Percentiles rank a stretch among this genome's conserved stretches.
These are phyloP conservation scores for Pugionium cornutum DNA, from an alignment of 345 rosid species.

Conservation along the genomic window DNA sequence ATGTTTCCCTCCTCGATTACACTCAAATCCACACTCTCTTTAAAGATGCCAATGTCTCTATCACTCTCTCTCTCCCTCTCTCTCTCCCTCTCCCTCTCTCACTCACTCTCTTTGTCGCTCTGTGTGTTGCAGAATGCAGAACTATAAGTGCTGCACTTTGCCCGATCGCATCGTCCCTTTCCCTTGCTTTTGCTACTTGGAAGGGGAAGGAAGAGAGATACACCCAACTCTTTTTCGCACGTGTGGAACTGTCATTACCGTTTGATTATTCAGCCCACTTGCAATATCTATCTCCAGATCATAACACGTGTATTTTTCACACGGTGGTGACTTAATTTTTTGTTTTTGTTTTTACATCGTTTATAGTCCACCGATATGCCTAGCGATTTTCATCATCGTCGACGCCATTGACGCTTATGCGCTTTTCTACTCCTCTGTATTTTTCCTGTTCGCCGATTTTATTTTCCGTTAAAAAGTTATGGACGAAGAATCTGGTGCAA, in stretches of 20 bases:
- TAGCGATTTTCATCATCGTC: constrained; percentile 30
- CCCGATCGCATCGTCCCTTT: constrained; percentile 43
- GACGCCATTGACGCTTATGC: constrained; percentile 39
- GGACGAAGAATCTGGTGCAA: constrained; percentile 16
- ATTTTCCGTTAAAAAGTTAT: background rate
- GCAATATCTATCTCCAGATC: constrained; percentile 24
- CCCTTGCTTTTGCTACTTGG: constrained; percentile 23
- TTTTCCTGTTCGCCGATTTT: background rate
- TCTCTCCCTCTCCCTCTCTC: background rate
- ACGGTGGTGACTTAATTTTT: constrained; percentile 28
- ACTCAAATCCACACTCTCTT: constrained; percentile 30
- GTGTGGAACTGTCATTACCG: constrained; percentile 33
- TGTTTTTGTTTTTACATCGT: background rate
- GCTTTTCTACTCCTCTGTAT: constrained; percentile 5
- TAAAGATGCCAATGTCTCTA: background rate
- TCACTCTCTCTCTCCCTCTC: background rate
- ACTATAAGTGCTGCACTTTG: constrained; percentile 29
- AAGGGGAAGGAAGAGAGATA: constrained; percentile 10
- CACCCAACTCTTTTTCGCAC: constrained; percentile 32
- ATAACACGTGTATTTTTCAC: constrained; percentile 39
- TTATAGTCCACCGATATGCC: constrained; percentile 18
- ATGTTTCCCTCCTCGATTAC: constrained; percentile 24
- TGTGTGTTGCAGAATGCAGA: constrained; percentile 26
- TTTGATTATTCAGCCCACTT: constrained; percentile 37
- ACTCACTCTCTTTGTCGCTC: background rate